Percentiles rank a stretch among this genome's conserved stretches.
Evolutionary conservation across 2,329 filamentous ascomycete genomes (phyloP).

Genomic region (Dactylellina haptotyla): DNA sequence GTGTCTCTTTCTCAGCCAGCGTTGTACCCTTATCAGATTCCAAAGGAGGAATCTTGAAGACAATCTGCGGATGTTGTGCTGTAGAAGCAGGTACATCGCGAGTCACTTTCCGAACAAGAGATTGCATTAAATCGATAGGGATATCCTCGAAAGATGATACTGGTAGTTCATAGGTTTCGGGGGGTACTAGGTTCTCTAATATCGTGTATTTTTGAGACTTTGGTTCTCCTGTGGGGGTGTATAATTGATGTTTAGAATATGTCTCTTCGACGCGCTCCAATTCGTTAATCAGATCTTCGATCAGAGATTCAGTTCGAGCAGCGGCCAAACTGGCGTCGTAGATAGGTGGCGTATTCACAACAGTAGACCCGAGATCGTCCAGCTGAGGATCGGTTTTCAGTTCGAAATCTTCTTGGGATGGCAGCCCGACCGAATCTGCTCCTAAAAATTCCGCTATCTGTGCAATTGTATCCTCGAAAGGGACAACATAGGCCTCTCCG

Average conservation of each 20-base stretch:
- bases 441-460: constrained; percentile 9
- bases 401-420: not conserved
- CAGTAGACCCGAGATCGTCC: not conserved
- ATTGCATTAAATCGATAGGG: not conserved
- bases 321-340: not conserved
- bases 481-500: constrained; percentile 34
- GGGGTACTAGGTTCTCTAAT: not conserved
- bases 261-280: not conserved
- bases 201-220: not conserved
- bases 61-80: not conserved
- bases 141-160: not conserved
- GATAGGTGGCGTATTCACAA: not conserved
- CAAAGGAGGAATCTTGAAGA: not conserved
- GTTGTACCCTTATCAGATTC: not conserved
- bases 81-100: not conserved
- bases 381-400: not conserved
- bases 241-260: too few species aligned
- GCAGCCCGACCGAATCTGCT: constrained; percentile 12
- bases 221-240: not conserved
- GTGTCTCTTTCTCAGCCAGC: not conserved
- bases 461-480: constrained; percentile 25
- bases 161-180: not conserved
- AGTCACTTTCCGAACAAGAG: not conserved
- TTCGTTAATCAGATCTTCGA: not conserved
- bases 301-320: not conserved